These are phyloP conservation scores for Malania oleifera DNA, from an alignment of 164 flowering plant species.

Conservation along the genomic window DNA sequence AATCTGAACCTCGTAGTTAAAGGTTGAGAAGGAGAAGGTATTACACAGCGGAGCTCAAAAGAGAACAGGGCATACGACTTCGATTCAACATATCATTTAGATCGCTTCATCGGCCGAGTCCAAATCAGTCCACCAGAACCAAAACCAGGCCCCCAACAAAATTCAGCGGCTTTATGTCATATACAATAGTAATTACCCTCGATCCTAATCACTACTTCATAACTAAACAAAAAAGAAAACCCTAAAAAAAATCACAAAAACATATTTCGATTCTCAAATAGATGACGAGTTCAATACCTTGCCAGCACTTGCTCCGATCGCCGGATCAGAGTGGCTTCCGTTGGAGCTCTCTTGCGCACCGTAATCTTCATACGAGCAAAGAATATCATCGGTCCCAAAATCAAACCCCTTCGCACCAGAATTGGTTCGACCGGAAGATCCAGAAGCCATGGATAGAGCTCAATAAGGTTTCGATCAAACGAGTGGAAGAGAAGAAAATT, in stretches of 20 bases:
- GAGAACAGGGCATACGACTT: too few species aligned
- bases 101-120: too few species aligned
- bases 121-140: background rate
- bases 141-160: background rate
- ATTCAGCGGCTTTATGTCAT: too few species aligned
- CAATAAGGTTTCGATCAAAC: too few species aligned
- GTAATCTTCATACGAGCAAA: conserved; percentile 70
- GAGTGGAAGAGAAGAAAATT: too few species aligned
- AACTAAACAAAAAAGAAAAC: too few species aligned
- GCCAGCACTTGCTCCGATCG: conserved; percentile 23
- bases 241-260: background rate
- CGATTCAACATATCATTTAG: too few species aligned
- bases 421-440: conserved; percentile 54
- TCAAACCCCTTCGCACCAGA: conserved; percentile 73
- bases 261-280: background rate
- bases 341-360: conserved; percentile 43
- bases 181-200: too few species aligned
- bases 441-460: conserved; percentile 61
- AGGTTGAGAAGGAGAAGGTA: too few species aligned
- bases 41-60: too few species aligned
- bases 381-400: conserved; percentile 72
- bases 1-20: too few species aligned
- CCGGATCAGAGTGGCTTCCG: conserved; percentile 49
- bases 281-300: conserved; percentile 28
- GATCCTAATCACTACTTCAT: too few species aligned